Conservation (phyloP, 2,329 filamentous ascomycete species). For the Ophiobolus disseminans region DNA sequence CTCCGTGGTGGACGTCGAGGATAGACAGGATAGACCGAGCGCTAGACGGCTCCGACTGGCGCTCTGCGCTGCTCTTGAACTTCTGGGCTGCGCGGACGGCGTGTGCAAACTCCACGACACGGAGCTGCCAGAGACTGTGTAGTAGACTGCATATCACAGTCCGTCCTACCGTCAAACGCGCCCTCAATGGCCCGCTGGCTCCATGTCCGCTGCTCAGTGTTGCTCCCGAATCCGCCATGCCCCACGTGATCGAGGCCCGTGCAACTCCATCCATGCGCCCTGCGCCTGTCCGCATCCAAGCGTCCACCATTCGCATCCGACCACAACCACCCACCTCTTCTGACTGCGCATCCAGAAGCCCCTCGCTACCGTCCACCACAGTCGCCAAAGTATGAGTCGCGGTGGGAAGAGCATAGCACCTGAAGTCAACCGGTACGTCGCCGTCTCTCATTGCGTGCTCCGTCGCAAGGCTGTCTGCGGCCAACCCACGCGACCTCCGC, state of each 20-base stretch:
- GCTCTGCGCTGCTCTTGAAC: conserved; percentile 13
- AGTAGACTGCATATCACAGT: no score
- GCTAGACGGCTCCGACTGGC: conserved; percentile 28
- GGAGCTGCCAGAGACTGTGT: no score
- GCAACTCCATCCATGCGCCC: not conserved
- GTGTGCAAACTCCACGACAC: no score
- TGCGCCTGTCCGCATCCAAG: conserved; percentile 16
- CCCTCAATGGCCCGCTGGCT: no score
- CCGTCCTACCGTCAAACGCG: no score
- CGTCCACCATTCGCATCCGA: conserved; percentile 1
- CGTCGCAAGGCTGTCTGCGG: conserved; percentile 23
- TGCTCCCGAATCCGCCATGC: not conserved
- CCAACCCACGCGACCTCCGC: conserved; percentile 39
- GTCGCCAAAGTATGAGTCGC: conserved; percentile 83
- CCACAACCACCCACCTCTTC: conserved; percentile 13
- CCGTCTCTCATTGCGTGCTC: conserved; percentile 23
- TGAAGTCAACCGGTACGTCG: conserved; percentile 93
- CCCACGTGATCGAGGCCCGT: conserved; percentile 8
- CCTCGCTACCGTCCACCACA: conserved; percentile 26
- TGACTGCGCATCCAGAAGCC: conserved; percentile 28
- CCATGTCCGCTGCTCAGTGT: not conserved
- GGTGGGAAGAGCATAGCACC: conserved; percentile 90
- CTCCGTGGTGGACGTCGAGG: conserved; percentile 1
- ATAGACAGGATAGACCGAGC: conserved; percentile 6
- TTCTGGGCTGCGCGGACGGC: conserved; percentile 5